These are phyloP conservation scores for Apiospora pterosperma DNA, from an alignment of 2,329 filamentous ascomycete species.

Conservation along the genomic window DNA sequence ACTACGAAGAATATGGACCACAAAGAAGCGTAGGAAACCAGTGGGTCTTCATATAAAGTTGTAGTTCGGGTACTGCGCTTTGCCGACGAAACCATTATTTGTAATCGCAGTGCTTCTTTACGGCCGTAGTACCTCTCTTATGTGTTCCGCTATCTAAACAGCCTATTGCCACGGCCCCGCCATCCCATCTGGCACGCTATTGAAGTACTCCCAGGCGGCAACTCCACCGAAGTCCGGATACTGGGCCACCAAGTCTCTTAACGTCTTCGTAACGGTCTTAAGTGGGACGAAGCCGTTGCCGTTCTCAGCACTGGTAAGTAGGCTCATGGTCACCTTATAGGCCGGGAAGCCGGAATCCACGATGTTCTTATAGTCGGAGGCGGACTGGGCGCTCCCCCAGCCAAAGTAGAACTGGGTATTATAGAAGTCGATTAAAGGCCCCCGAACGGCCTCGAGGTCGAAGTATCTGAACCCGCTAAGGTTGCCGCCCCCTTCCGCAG, in stretches of 20 bases:
- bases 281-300: slow-evolving; percentile 63
- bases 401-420: slow-evolving; percentile 84
- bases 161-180: slow-evolving; percentile 72
- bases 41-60: no score
- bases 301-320: slow-evolving; percentile 71
- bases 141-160: slow-evolving; percentile 51
- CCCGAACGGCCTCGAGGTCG: slow-evolving; percentile 61
- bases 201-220: slow-evolving; percentile 88
- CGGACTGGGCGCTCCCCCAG: slow-evolving; percentile 64
- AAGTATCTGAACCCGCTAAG: slow-evolving; percentile 75
- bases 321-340: slow-evolving; percentile 67
- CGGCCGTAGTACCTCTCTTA: slow-evolving; percentile 17
- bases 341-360: slow-evolving; percentile 59
- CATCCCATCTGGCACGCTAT: slow-evolving; percentile 58
- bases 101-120: no score
- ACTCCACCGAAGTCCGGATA: slow-evolving; percentile 72
- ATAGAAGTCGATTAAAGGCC: slow-evolving; percentile 69
- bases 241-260: slow-evolving; percentile 52
- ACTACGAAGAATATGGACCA: no score
- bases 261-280: slow-evolving; percentile 51
- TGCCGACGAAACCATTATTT: slow-evolving; percentile 3
- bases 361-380: slow-evolving; percentile 42
- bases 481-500: slow-evolving; percentile 56
- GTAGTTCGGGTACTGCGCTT: not conserved
- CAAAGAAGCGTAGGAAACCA: no score